phyloP scores from a whole-genome alignment of 148 eudicot species.

The Dianthus caryophyllus region DNA sequence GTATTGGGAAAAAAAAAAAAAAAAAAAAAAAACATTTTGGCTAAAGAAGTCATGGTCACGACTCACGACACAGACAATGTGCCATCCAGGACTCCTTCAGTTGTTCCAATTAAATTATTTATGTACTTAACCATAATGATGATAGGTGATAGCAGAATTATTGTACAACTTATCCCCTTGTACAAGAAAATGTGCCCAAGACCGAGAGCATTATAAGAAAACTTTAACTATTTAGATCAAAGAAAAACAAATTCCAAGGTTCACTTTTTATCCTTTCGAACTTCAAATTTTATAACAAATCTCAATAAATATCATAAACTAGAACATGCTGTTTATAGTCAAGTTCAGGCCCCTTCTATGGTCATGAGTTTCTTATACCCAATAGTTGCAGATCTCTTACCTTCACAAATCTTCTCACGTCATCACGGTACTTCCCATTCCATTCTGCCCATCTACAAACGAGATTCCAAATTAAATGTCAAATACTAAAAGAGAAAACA shows the following conservation, averaged over 20 bases:
- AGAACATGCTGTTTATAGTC: neutral
- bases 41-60: neutral
- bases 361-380: neutral
- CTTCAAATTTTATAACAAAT: neutral
- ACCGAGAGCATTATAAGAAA: neutral
- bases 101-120: neutral
- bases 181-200: conserved; percentile 1
- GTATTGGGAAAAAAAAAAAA: neutral
- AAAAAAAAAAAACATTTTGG: neutral
- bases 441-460: conserved; percentile 96
- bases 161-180: conserved; percentile 11
- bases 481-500: neutral
- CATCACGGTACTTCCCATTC: conserved; percentile 99
- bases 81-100: neutral
- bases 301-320: neutral
- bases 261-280: neutral
- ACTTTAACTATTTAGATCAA: neutral
- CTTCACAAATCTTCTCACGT: conserved; percentile 81
- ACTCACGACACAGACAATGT: neutral
- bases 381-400: conserved; percentile 27
- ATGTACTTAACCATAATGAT: neutral
- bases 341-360: neutral
- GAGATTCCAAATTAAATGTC: conserved; percentile 3
- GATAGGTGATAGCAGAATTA: neutral
- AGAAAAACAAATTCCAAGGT: neutral